A percentile compares a stretch with the other conserved stretches of the same genome.
These are phyloP conservation scores for Jasminum sambac DNA, from an alignment of 257 asterid genomes.

Conservation along the genomic window DNA sequence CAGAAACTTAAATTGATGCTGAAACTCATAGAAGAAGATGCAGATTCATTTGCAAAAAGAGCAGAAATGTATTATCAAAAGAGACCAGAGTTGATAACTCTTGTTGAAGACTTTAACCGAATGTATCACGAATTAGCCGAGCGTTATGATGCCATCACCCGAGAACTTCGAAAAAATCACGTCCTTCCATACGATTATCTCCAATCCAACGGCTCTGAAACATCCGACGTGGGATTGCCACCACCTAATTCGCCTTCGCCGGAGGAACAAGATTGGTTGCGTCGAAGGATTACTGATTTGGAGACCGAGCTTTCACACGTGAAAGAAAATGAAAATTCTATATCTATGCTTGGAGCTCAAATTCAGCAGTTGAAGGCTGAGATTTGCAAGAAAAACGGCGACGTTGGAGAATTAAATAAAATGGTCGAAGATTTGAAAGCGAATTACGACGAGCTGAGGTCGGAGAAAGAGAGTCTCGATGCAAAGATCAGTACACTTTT, in stretches of 20 bases:
- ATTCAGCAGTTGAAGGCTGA: slow-evolving; percentile 53
- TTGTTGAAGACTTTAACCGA: slow-evolving; percentile 68
- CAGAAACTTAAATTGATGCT: slow-evolving; percentile 61
- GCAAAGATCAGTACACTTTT: slow-evolving; percentile 31
- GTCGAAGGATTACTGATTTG: slow-evolving; percentile 51
- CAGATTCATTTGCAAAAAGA: slow-evolving; percentile 70
- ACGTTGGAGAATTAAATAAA: slow-evolving; percentile 40
- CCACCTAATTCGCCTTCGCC: slow-evolving; percentile 43
- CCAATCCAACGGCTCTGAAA: slow-evolving; percentile 86
- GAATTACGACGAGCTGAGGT: slow-evolving; percentile 30
- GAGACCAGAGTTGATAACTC: slow-evolving; percentile 61
- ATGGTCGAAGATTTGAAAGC: slow-evolving; percentile 29
- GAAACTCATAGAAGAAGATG: slow-evolving; percentile 78
- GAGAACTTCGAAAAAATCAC: slow-evolving; percentile 58
- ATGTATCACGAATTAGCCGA: slow-evolving; percentile 72
- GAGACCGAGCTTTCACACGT: slow-evolving; percentile 64
- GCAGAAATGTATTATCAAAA: slow-evolving; percentile 71
- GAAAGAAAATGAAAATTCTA: slow-evolving; percentile 45
- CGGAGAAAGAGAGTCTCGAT: slow-evolving; percentile 40
- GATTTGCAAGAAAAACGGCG: slow-evolving; percentile 40
- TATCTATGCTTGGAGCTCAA: slow-evolving; percentile 38
- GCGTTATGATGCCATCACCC: slow-evolving; percentile 57
- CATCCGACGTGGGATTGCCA: slow-evolving; percentile 74
- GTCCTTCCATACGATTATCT: slow-evolving; percentile 71
- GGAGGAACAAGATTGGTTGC: slow-evolving; percentile 53